Evolutionary conservation across 495 filamentous ascomycete genomes (phyloP), one percentile per base, ranked within the genome.

Genomic region (Lepidopterella palustris): DNA sequence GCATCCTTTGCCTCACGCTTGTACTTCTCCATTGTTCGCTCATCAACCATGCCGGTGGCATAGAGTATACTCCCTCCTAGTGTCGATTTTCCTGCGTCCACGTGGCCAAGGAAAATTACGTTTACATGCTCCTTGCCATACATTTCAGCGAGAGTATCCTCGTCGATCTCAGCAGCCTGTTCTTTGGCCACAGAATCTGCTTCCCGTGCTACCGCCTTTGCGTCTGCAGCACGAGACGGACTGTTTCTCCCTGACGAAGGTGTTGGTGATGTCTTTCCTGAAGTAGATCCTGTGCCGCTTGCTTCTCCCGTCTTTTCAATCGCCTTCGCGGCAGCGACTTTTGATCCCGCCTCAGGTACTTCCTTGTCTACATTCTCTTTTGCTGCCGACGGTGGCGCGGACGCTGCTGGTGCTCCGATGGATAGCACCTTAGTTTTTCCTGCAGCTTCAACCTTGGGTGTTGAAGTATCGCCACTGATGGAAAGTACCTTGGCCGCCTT

Each of bases 91-190:
- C 93, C 93, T 59, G 92, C 92, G 74, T 98, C 93, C 59, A 97
- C 93, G 78, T 97, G 93, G 53, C 93, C 93, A 67, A 98, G 89
- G 79, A 98, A 98, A 58, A 98, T 95, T 51, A 97, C 83, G 71
- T 98, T 98, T 61, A 99, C 86, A 69, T 99, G 93, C 73, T 99
- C 93, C 74, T 97, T 96, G 65, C 93, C 93, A 73, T 97, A 97
- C 42, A 99, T 90, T 74, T 97, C 93, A 70, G 90, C 88, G 58
- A 99, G 76, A 0, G 89, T 88, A 45, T 88, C 87, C 24, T 96
- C 90, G 62, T 97, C 93, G 2, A 99, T 85, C 73, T 95, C 90
- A 20, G 89, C 90, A 13, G 82, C 78, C 68, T 97, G 93, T 67
- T 91, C 88, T 72, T 91, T 88, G 32, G 84, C 82, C 39, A 99